A percentile compares a stretch with the other conserved stretches of the same genome.
Conservation (phyloP, 106 monocot species). For the Acorus gramineus region DNA sequence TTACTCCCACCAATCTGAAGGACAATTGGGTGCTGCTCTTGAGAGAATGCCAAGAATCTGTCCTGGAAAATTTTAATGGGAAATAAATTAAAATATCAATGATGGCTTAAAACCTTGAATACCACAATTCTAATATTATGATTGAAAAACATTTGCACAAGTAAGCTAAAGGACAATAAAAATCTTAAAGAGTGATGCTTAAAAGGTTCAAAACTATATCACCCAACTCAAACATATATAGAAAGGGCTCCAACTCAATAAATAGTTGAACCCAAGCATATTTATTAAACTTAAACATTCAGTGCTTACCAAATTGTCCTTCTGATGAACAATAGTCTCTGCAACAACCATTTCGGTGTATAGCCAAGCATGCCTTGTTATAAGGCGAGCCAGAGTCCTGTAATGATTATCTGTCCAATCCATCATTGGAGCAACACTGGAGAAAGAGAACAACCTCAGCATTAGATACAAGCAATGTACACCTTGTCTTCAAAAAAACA, state of each 20-base stretch:
- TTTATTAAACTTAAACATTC: too few relatives aligned
- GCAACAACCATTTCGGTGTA: constrained; percentile 99
- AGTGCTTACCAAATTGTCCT: constrained; percentile 66
- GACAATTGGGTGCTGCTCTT: constrained; percentile 86
- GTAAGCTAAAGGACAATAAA: too few relatives aligned
- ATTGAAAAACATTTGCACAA: too few relatives aligned
- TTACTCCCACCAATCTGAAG: constrained; percentile 99
- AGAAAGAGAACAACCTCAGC: too few relatives aligned
- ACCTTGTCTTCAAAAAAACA: background rate
- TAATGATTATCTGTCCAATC: constrained; percentile 97
- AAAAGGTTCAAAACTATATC: too few relatives aligned
- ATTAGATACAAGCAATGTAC: too few relatives aligned
- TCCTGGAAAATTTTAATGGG: constrained; percentile 42
- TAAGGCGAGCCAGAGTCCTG: constrained; percentile 74
- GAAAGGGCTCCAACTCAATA: too few relatives aligned
- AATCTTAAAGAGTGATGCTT: too few relatives aligned
- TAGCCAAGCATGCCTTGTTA: constrained; percentile 94
- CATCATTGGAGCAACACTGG: constrained; percentile 99
- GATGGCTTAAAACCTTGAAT: background rate
- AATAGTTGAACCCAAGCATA: too few relatives aligned
- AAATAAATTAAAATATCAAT: background rate
- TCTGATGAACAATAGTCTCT: constrained; percentile 95
- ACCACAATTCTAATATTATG: too few relatives aligned
- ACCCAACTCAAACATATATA: too few relatives aligned
- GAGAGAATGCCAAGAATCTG: constrained; percentile 80